These are phyloP conservation scores for Brassica nigra DNA, from an alignment of 345 rosid species.

Conservation along the genomic window DNA sequence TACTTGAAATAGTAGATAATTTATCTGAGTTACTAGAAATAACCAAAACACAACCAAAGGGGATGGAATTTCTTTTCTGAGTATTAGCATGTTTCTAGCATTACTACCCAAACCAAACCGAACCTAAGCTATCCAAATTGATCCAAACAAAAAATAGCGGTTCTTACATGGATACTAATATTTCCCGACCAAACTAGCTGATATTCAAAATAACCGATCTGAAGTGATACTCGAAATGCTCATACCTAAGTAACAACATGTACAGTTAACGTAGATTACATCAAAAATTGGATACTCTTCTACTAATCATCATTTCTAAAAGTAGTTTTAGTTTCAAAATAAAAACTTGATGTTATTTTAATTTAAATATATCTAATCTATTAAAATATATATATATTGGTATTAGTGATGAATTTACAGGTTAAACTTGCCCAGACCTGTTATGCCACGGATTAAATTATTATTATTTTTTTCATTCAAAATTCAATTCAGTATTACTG, in stretches of 20 bases:
- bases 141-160: not conserved
- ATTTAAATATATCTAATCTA: not conserved
- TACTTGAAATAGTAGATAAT: not conserved
- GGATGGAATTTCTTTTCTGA: not conserved
- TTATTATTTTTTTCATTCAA: too few relatives aligned
- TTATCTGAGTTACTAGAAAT: not conserved
- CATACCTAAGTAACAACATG: not conserved
- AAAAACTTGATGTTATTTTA: not conserved
- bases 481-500: too few relatives aligned
- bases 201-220: not conserved
- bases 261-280: not conserved
- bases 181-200: not conserved
- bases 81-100: not conserved
- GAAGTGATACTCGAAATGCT: not conserved
- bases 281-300: not conserved
- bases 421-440: too few relatives aligned
- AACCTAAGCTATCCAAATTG: not conserved
- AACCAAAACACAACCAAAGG: not conserved
- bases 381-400: too few relatives aligned
- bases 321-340: not conserved
- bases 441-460: too few relatives aligned
- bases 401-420: too few relatives aligned
- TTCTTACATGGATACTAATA: not conserved
- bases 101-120: not conserved
- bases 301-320: not conserved